Conservation (phyloP, 768 basidiomycete species). For the Polyporus arcularius region DNA sequence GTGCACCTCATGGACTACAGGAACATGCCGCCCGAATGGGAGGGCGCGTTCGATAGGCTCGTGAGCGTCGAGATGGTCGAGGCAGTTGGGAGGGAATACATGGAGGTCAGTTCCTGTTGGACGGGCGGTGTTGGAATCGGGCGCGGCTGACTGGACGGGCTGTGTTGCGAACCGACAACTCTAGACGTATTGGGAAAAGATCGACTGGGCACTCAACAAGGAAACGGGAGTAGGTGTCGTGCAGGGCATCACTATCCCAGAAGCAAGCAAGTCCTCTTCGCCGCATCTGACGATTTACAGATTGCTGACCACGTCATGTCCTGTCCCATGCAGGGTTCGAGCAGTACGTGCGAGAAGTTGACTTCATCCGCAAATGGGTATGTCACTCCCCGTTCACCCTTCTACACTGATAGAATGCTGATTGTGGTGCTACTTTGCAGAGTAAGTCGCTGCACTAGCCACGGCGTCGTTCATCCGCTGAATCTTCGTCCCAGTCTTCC, state of each 20-base stretch:
- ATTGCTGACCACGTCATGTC: background rate
- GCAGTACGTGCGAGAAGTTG: constrained; percentile 56
- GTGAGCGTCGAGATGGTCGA: constrained; percentile 82
- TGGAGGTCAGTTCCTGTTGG: constrained; percentile 37
- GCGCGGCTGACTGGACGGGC: background rate
- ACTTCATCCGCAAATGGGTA: constrained; percentile 82
- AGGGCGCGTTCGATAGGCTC: constrained; percentile 64
- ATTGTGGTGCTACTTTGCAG: background rate
- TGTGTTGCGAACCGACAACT: too few relatives aligned
- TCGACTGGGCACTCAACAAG: constrained; percentile 68
- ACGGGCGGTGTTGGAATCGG: background rate
- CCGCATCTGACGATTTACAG: background rate
- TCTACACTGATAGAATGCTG: background rate
- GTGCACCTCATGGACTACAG: constrained; percentile 82
- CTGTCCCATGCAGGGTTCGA: constrained; percentile 45
- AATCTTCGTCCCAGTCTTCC: constrained; percentile 50
- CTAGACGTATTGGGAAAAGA: constrained; percentile 54
- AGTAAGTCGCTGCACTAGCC: constrained; percentile 11
- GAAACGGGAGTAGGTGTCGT: constrained; percentile 64
- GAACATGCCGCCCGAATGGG: constrained; percentile 62
- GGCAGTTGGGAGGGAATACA: constrained; percentile 66
- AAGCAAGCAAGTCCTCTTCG: constrained; percentile 51
- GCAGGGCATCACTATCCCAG: constrained; percentile 76
- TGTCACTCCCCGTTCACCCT: constrained; percentile 23
- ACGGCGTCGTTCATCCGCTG: background rate